Conservation (phyloP, 176 grass and related monocot genomes). For the Rhynchospora tenuis region DNA sequence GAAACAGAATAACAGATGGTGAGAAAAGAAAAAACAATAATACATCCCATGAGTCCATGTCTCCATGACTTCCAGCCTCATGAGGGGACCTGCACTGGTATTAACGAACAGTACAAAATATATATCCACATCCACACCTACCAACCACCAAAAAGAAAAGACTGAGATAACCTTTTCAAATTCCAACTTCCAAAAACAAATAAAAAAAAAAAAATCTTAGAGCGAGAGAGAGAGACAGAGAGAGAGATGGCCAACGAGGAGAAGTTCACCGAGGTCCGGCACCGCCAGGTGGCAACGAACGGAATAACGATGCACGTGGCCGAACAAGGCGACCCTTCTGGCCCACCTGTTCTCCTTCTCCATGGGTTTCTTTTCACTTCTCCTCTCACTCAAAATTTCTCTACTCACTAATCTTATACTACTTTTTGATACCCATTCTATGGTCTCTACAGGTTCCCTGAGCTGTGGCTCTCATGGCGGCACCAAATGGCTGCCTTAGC, state of each 20-base stretch:
- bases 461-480: conserved; percentile 69
- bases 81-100: no score
- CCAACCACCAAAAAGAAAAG: no score
- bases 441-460: conserved; percentile 32
- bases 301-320: conserved; percentile 50
- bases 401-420: neutral
- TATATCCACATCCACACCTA: no score
- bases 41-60: no score
- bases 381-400: neutral
- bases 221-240: no score
- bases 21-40: no score
- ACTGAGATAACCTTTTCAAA: no score
- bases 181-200: no score
- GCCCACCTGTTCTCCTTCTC: conserved; percentile 37
- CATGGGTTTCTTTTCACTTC: conserved; percentile 22
- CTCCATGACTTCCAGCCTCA: no score
- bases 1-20: no score
- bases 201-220: no score
- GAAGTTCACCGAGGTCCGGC: conserved; percentile 31
- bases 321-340: conserved; percentile 31
- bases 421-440: neutral
- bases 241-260: conserved; percentile 1
- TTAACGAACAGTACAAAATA: no score
- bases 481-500: conserved; percentile 48
- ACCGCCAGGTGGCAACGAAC: conserved; percentile 36